Conservation (phyloP, 495 filamentous ascomycete species). For the Choiromyces venosus region DNA sequence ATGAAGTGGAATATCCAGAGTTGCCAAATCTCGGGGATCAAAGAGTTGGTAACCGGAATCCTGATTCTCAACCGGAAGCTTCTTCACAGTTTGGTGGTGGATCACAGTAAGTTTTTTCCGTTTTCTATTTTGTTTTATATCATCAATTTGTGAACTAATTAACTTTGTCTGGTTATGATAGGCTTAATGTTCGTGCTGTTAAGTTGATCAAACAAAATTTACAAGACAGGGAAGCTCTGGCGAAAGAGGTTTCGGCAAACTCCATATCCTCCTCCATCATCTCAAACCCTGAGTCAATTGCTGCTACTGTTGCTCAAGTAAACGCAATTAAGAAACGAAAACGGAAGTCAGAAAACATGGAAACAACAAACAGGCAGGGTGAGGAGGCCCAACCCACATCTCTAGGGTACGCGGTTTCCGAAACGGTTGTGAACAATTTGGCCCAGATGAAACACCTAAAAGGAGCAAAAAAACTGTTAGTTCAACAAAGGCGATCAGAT, state of each 20-base stretch:
- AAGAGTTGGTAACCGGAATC: not conserved
- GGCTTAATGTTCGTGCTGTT: not conserved
- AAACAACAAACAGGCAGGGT: not conserved
- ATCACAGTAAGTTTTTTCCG: not conserved
- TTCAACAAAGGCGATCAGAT: not conserved
- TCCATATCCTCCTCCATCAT: not conserved
- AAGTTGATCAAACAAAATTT: not conserved
- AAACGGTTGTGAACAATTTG: constrained; percentile 8
- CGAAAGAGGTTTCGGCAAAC: not conserved
- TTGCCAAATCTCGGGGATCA: not conserved
- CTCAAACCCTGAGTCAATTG: not conserved
- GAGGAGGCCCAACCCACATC: not conserved
- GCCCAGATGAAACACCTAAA: constrained; percentile 17
- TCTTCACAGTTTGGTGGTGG: constrained; percentile 2
- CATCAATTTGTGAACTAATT: not conserved
- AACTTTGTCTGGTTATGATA: not conserved
- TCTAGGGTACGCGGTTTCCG: not conserved
- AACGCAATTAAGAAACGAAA: not conserved
- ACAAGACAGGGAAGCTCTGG: not conserved
- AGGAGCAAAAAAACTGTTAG: not conserved
- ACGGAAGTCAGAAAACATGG: not conserved
- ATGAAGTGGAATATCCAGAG: not conserved
- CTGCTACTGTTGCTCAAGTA: constrained; percentile 2
- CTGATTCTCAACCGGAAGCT: not conserved
- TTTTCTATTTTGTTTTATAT: not conserved